Conservation (phyloP, 768 basidiomycete genomes). For the Panellus pusillus region DNA sequence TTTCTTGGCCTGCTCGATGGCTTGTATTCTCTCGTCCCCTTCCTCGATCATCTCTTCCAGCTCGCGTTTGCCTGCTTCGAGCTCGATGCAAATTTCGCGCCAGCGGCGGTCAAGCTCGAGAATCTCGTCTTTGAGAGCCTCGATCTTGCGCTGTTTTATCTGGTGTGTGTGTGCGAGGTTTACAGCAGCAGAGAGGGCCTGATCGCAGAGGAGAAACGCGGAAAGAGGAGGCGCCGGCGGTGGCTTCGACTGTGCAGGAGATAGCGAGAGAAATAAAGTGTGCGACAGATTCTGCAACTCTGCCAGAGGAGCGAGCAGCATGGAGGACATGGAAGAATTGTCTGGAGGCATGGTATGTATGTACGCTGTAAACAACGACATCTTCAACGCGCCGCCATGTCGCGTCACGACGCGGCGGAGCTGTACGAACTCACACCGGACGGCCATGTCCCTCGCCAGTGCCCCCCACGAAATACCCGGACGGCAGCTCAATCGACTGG, state of each 20-base stretch:
- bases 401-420: slow-evolving; percentile 31
- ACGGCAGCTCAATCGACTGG: slow-evolving; percentile 70
- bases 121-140: slow-evolving; percentile 70
- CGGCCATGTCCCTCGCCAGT: slow-evolving; percentile 33
- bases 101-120: slow-evolving; percentile 64
- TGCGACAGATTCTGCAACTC: slow-evolving; percentile 64
- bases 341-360: slow-evolving; percentile 12
- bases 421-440: slow-evolving; percentile 48
- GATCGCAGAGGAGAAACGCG: slow-evolving; percentile 64
- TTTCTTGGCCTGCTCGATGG: slow-evolving; percentile 70
- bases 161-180: slow-evolving; percentile 71
- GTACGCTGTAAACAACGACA: not conserved
- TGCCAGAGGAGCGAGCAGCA: slow-evolving; percentile 61
- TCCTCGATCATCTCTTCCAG: slow-evolving; percentile 71
- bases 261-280: slow-evolving; percentile 70
- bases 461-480: slow-evolving; percentile 44
- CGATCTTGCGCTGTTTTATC: slow-evolving; percentile 72
- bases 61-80: slow-evolving; percentile 67
- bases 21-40: slow-evolving; percentile 69
- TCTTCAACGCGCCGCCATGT: slow-evolving; percentile 4
- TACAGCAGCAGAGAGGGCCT: slow-evolving; percentile 63
- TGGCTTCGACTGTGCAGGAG: slow-evolving; percentile 62
- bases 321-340: slow-evolving; percentile 55
- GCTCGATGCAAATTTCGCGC: slow-evolving; percentile 63
- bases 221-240: slow-evolving; percentile 59